phyloP scores from a whole-genome alignment of 768 basidiomycete genomes.

The Podaxis rugospora region DNA sequence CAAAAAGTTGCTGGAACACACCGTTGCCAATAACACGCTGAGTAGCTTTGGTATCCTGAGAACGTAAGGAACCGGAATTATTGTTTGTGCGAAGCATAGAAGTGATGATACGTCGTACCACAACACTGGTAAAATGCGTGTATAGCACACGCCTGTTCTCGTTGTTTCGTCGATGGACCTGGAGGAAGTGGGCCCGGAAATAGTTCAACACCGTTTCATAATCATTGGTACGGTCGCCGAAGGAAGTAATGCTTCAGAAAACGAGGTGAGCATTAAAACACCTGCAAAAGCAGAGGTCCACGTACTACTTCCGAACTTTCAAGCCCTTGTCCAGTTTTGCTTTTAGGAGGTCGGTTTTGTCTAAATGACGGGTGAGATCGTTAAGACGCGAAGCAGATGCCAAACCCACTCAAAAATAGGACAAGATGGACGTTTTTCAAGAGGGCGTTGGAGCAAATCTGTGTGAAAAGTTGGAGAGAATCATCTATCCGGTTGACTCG shows the following conservation, averaged over 20 bases:
- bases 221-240: conserved; percentile 75
- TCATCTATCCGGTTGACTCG: conserved; percentile 84
- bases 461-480: conserved; percentile 82
- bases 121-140: conserved; percentile 77
- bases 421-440: conserved; percentile 66
- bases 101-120: conserved; percentile 37
- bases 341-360: conserved; percentile 76
- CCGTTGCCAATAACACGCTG: conserved; percentile 82
- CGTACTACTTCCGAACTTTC: conserved; percentile 77
- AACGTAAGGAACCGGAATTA: neutral
- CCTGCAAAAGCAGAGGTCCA: neutral
- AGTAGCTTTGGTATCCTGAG: conserved; percentile 77
- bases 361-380: conserved; percentile 27
- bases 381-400: conserved; percentile 5
- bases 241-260: conserved; percentile 65
- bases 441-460: conserved; percentile 78
- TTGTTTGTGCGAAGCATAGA: neutral
- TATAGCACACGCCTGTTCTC: conserved; percentile 78
- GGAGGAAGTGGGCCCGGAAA: conserved; percentile 84
- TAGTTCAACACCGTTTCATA: conserved; percentile 80
- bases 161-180: conserved; percentile 76
- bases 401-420: conserved; percentile 49
- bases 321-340: conserved; percentile 69
- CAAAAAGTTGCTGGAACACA: conserved; percentile 25
- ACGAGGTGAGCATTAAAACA: neutral